These are phyloP conservation scores for Vanrija pseudolonga DNA, from an alignment of 1,284 basidiomycete species.

Conservation along the genomic window DNA sequence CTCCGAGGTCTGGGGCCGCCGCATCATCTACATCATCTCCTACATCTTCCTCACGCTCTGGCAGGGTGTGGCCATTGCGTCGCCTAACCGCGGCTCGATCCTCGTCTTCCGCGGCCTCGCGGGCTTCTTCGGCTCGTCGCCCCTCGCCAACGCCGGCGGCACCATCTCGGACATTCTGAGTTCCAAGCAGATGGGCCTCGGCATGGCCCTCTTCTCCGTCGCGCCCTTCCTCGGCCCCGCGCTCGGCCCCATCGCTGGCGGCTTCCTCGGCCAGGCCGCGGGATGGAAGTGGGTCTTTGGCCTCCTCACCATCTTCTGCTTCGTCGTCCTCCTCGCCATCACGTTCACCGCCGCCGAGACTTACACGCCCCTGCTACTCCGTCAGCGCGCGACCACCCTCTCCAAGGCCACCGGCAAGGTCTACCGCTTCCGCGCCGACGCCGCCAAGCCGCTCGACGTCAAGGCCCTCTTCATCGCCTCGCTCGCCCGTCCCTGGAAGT, in stretches of 20 bases:
- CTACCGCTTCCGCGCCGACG: constrained; percentile 51
- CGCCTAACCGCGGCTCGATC: constrained; percentile 28
- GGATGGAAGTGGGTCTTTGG: constrained; percentile 61
- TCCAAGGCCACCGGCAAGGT: constrained; percentile 48
- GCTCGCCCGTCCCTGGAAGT: constrained; percentile 51
- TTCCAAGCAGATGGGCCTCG: constrained; percentile 39
- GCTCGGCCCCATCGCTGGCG: constrained; percentile 38
- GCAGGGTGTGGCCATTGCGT: constrained; percentile 30
- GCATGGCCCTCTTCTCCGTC: constrained; percentile 26
- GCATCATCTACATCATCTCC: constrained; percentile 62
- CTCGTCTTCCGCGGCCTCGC: constrained; percentile 42
- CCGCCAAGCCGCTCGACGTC: constrained; percentile 42
- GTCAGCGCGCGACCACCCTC: constrained; percentile 43
- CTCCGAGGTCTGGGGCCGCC: constrained; percentile 56
- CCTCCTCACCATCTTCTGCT: constrained; percentile 57
- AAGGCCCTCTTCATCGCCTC: constrained; percentile 44
- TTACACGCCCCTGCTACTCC: constrained; percentile 51
- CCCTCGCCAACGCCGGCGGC: constrained; percentile 47
- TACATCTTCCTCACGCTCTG: constrained; percentile 42
- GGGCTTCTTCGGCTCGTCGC: constrained; percentile 47
- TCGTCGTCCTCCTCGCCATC: constrained; percentile 11
- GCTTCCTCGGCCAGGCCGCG: constrained; percentile 44
- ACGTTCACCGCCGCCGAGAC: constrained; percentile 49
- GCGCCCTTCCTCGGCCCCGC: constrained; percentile 20
- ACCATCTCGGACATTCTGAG: constrained; percentile 43